Percentiles rank a stretch among this genome's conserved stretches.
Conservation (phyloP, 2,329 filamentous ascomycete species). For the Calonectria hongkongensis region DNA sequence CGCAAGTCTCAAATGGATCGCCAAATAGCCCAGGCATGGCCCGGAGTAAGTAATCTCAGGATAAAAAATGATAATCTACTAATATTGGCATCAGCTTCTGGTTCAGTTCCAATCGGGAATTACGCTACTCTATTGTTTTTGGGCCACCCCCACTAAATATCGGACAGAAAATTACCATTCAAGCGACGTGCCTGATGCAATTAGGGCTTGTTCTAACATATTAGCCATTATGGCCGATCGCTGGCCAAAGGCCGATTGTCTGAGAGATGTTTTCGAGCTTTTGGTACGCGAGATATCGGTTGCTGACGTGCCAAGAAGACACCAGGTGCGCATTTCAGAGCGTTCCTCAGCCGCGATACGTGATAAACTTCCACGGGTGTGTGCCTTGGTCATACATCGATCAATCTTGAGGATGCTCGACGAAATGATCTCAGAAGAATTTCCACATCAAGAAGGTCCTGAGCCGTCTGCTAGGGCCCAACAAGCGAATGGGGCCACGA, state of each 20-base stretch:
- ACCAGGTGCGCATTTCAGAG: slow-evolving; percentile 17
- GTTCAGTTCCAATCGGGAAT: slow-evolving; percentile 60
- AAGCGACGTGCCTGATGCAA: slow-evolving; percentile 57
- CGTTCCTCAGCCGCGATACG: slow-evolving; percentile 30
- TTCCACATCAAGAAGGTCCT: neutral
- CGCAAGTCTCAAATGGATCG: slow-evolving; percentile 55
- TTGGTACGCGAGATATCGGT: slow-evolving; percentile 53
- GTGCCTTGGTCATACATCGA: slow-evolving; percentile 32
- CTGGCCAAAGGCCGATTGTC: slow-evolving; percentile 59
- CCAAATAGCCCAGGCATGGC: slow-evolving; percentile 53
- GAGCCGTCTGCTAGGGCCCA: too few species aligned
- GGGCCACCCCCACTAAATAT: slow-evolving; percentile 56
- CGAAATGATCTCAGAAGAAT: slow-evolving; percentile 37
- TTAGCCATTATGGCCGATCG: slow-evolving; percentile 60
- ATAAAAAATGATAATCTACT: neutral
- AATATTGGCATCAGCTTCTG: slow-evolving; percentile 41
- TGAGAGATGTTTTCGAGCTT: slow-evolving; percentile 60
- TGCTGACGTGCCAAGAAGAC: slow-evolving; percentile 30
- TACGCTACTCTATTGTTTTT: slow-evolving; percentile 61
- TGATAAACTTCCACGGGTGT: slow-evolving; percentile 41
- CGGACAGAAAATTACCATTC: slow-evolving; percentile 56
- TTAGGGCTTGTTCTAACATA: slow-evolving; percentile 60
- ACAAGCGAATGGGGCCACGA: too few species aligned
- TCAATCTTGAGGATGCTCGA: slow-evolving; percentile 36
- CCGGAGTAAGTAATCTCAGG: slow-evolving; percentile 43